phyloP scores from a whole-genome alignment of 2,329 filamentous ascomycete genomes.

The Phialemoniopsis sp. region DNA sequence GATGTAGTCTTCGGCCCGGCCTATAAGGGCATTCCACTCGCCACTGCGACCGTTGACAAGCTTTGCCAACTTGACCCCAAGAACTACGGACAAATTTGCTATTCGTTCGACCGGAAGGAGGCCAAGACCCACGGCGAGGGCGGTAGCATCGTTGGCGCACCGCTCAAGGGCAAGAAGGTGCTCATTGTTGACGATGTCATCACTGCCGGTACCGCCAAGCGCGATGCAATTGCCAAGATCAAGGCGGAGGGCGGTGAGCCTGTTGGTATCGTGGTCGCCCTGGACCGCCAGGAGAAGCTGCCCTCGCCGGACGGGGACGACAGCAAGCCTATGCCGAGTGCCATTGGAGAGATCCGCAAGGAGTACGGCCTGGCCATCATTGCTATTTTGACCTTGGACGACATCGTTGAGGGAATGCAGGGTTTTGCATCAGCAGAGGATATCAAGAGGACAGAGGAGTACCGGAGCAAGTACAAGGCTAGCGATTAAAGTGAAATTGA shows the following conservation, averaged over 20 bases:
- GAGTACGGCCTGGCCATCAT: slow-evolving; percentile 82
- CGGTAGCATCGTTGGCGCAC: slow-evolving; percentile 84
- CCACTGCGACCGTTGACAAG: slow-evolving; percentile 70
- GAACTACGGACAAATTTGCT: slow-evolving; percentile 67
- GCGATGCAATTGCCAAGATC: slow-evolving; percentile 89
- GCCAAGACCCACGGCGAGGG: slow-evolving; percentile 95
- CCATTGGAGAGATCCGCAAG: slow-evolving; percentile 79
- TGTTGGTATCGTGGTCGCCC: slow-evolving; percentile 81
- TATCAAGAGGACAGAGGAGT: slow-evolving; percentile 66
- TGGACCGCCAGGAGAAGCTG: slow-evolving; percentile 84
- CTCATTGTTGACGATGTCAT: slow-evolving; percentile 96
- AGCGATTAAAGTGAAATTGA: slow-evolving; percentile 35
- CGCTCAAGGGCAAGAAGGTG: slow-evolving; percentile 78
- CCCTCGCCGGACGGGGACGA: slow-evolving; percentile 62
- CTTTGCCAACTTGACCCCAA: slow-evolving; percentile 64
- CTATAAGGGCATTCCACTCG: slow-evolving; percentile 96
- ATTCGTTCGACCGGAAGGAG: slow-evolving; percentile 94
- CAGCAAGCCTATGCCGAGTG: slow-evolving; percentile 66
- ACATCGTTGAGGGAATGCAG: slow-evolving; percentile 70
- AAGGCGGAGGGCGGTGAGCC: slow-evolving; percentile 78
- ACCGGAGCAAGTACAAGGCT: slow-evolving; percentile 62
- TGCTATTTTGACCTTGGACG: slow-evolving; percentile 77
- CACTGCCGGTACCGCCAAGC: slow-evolving; percentile 89
- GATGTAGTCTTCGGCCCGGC: slow-evolving; percentile 92
- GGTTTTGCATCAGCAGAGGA: slow-evolving; percentile 58